Evolutionary conservation across 2,329 filamentous ascomycete genomes (phyloP).

Genomic region (Bipolaris zeicola): DNA sequence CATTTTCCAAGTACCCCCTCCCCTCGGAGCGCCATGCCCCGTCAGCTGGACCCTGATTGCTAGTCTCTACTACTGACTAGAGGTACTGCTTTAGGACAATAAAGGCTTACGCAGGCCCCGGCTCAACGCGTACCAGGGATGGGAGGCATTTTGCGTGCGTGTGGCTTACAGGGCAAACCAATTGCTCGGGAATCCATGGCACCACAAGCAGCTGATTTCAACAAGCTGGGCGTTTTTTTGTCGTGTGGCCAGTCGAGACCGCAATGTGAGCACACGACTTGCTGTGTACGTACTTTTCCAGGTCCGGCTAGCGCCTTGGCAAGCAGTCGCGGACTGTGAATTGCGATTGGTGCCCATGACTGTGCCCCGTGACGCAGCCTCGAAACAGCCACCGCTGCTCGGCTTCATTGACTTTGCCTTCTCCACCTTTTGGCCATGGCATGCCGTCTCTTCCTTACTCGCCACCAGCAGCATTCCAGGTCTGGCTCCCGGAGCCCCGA

Average conservation of each 20-base stretch:
- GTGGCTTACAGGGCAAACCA: no score
- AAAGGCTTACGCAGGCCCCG: background rate
- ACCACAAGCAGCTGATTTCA: background rate
- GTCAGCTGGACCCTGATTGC: background rate
- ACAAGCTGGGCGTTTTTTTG: no score
- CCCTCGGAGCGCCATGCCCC: background rate
- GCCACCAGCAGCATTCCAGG: no score
- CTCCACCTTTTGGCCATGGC: no score
- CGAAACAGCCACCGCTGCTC: constrained; percentile 1
- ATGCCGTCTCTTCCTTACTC: no score
- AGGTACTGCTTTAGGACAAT: no score
- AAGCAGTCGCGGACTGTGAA: constrained; percentile 6
- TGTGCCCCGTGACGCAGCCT: constrained; percentile 10
- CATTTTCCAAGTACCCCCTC: background rate
- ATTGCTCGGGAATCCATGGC: background rate
- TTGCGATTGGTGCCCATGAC: constrained; percentile 9
- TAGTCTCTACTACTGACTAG: background rate
- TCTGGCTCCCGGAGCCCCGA: background rate
- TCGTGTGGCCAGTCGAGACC: background rate
- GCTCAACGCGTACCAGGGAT: no score
- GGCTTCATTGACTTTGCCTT: background rate
- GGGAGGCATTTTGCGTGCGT: no score
- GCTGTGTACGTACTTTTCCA: background rate
- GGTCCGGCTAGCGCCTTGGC: background rate
- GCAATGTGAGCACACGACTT: background rate